A percentile compares a stretch with the other conserved stretches of the same genome.
These are phyloP conservation scores for Eucalyptus rudis DNA, from an alignment of 345 rosid species.

Conservation along the genomic window DNA sequence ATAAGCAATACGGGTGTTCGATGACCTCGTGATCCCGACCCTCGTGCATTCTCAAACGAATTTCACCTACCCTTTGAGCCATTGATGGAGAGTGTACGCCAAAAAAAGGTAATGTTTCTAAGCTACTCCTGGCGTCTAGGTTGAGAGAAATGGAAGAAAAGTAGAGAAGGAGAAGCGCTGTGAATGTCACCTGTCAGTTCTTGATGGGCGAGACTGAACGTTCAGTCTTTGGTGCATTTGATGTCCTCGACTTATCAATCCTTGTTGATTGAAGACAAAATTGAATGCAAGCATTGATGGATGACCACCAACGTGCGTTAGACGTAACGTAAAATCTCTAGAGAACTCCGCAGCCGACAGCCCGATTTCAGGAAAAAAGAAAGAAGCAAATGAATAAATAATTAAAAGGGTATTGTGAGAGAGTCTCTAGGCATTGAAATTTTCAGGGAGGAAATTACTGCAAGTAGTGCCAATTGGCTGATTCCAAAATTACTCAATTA, in stretches of 20 bases:
- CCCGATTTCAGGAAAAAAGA: neutral
- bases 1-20: rapidly evolving
- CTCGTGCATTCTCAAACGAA: neutral
- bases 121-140: neutral
- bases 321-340: neutral
- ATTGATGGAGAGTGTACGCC: neutral
- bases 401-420: neutral
- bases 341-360: neutral
- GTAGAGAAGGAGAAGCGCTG: neutral
- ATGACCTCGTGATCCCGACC: neutral
- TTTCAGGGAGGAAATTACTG: neutral
- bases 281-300: neutral
- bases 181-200: neutral
- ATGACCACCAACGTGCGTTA: neutral
- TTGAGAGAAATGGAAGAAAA: neutral
- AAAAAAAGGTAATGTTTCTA: neutral
- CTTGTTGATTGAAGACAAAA: neutral
- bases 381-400: neutral
- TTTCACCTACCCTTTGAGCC: neutral
- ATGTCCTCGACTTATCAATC: neutral
- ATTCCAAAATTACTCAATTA: neutral
- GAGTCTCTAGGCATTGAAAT: neutral
- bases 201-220: neutral
- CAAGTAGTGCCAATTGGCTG: neutral
- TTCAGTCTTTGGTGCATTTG: neutral